Evolutionary conservation across 2,329 filamentous ascomycete genomes (phyloP), one percentile per base, ranked within the genome.

Genomic region (Colletotrichum neosansevieriae): DNA sequence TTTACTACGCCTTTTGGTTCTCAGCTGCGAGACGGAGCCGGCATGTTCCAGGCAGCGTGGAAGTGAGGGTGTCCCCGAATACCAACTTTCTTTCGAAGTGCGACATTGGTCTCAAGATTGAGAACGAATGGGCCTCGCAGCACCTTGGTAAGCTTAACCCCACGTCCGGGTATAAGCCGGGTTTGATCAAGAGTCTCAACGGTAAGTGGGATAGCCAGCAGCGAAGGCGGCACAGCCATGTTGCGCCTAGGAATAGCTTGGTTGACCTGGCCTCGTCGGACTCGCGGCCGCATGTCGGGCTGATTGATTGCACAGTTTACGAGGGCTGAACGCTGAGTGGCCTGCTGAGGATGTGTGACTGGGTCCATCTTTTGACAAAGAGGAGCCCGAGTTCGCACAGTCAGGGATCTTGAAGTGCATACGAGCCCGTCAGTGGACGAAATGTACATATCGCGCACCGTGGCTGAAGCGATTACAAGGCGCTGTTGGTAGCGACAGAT

Each of bases 111-210:
- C 36, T 38, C 36, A 12, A 11, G 36, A 15, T 38, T 6, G 11
- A 15, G 11, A 38, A 53, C 10, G 34, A 34, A n/a, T 7, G 49
- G n/a, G 12, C n/a, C 49, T 29, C 7, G 32, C n/a, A 6, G 15
- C 4, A 51, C 6, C 49, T n/a, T 36, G 49, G 29, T 36, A 29
- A 29, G 12, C 15, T 10, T 38, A 38, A 11, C 34, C 29, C 17
- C 5, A 21, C 19, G 29, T 9, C 58, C 58, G 58, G 58, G 13
- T 50, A 50, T 60, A 34, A 34, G 29, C 19, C 45, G 58, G 47
- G 17, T 29, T 50, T 59, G 17, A 29, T 32, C 42, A 59, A 29
- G 38, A 57, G 36, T 12, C 36, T 13, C 53, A 15, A 29, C 21
- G 53, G 21, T 40, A 44, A 42, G 29, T 57, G 53, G 38, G 53